A percentile compares a stretch with the other conserved stretches of the same genome.
phyloP scores from a whole-genome alignment of 345 rosid species.

The Populus ilicifolia region DNA sequence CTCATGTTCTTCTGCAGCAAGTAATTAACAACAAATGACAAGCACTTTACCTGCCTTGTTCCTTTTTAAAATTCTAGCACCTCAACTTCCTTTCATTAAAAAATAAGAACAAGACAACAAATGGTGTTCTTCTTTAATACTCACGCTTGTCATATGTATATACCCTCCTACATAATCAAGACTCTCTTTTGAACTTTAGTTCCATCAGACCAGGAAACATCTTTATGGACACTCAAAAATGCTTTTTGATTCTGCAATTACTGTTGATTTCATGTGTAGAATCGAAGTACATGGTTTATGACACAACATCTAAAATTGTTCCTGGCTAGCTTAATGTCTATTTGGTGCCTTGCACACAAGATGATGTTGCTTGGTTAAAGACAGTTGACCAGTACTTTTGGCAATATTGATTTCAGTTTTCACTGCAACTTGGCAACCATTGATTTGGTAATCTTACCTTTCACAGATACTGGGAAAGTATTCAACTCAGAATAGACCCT shows the following conservation, averaged over 20 bases:
- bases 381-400: slow-evolving; percentile 1
- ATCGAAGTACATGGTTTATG: not conserved
- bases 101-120: too few relatives aligned
- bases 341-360: slow-evolving; percentile 5
- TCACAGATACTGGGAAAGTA: not conserved
- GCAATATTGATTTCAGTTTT: not conserved
- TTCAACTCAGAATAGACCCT: not conserved
- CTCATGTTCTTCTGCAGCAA: too few relatives aligned
- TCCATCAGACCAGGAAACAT: not conserved
- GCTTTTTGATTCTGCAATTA: not conserved
- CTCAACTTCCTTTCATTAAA: too few relatives aligned
- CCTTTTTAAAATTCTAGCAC: too few relatives aligned
- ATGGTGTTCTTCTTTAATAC: too few relatives aligned
- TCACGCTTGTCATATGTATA: too few relatives aligned
- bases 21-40: too few relatives aligned
- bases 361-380: slow-evolving; percentile 10
- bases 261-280: not conserved
- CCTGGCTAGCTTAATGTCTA: not conserved
- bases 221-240: not conserved
- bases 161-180: too few relatives aligned
- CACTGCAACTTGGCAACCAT: too few relatives aligned
- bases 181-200: not conserved
- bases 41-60: too few relatives aligned
- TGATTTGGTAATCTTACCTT: too few relatives aligned
- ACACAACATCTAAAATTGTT: not conserved